Conservation (phyloP, 345 rosid species). For the Nasturtium officinale region DNA sequence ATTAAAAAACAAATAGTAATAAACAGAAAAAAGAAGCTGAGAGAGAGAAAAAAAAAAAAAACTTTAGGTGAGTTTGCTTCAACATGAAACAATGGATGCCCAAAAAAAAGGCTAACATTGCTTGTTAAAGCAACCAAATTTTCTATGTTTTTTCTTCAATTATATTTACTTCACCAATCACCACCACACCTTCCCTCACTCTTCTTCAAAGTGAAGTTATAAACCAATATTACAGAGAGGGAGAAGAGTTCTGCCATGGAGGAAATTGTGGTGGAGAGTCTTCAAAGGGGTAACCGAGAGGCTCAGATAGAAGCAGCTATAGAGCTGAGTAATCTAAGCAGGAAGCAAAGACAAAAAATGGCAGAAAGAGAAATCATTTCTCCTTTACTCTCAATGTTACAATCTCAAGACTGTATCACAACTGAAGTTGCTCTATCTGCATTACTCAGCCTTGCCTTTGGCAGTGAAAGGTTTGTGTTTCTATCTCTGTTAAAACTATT, state of each 20-base stretch:
- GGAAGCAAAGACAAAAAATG: slow-evolving; percentile 60
- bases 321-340: slow-evolving; percentile 52
- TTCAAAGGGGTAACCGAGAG: slow-evolving; percentile 57
- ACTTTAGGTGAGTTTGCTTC: slow-evolving; percentile 66
- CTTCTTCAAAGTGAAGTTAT: slow-evolving; percentile 44
- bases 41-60: slow-evolving; percentile 41
- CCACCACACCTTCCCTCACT: slow-evolving; percentile 38
- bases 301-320: slow-evolving; percentile 66
- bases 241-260: slow-evolving; percentile 52
- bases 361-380: slow-evolving; percentile 65
- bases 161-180: slow-evolving; percentile 36
- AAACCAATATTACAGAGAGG: slow-evolving; percentile 27
- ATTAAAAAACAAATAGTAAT: background rate
- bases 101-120: slow-evolving; percentile 49
- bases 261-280: slow-evolving; percentile 55
- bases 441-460: slow-evolving; percentile 79
- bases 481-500: background rate
- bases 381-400: slow-evolving; percentile 73
- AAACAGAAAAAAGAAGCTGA: slow-evolving; percentile 35
- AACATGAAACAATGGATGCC: slow-evolving; percentile 79
- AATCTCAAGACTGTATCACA: slow-evolving; percentile 61
- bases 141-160: slow-evolving; percentile 12
- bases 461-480: slow-evolving; percentile 72
- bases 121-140: slow-evolving; percentile 63
- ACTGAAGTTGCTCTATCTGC: slow-evolving; percentile 72